Base-by-base conservation (phyloP, 2,329 filamentous ascomycete species). In the Sporothrix humicola region DNA sequence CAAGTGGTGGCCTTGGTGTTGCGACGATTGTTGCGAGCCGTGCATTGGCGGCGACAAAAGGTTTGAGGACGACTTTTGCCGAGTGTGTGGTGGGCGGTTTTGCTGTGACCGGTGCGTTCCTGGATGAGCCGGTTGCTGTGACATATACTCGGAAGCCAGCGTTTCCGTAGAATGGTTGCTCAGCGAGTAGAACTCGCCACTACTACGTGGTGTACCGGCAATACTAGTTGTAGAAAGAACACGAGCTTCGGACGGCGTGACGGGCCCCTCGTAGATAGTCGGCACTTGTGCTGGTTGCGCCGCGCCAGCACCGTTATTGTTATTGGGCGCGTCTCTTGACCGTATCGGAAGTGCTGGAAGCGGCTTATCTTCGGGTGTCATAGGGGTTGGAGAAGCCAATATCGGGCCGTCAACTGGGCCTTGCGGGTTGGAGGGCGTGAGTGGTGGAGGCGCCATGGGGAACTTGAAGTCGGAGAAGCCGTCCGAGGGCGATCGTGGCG, bases 81-180 rank as follows among this genome's bases (percentile, higher is more conserved):
- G 84, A 7, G 85, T 77, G 75, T 87, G 84, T 2, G 82, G 79
- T 44, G 86, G 84, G 46, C 82, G 71, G 54, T 65, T 46, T n/a
- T 68, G 69, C 54, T 73, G 89, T 58, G 85, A 80, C 6, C 76
- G 82, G 85, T 56, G 84, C 84, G 80, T 23, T 76, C 82, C 85
- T 58, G 84, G 80, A 65, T 52, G 61, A n/a, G 65, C 5, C 4
- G 65, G 84, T 83, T 71, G 73, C 54, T 91, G 89, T 20, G 90
- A 84, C 15, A 92, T 88, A 79, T 97, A 97, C 81, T 98, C 96
- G 0, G 96, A 99, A 12, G 92, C 92, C 66, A 98, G 81, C 2
- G 96, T 99, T 81, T 99, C 96, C 17, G 92, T 93, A 7, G 96
- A 98, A 79, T 97, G 92, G 80, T 98, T 98, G 84, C 95, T 98